Percentiles rank a stretch among this genome's conserved stretches.
Conservation (phyloP, 768 basidiomycete species). For the Hydnum rufescens region DNA sequence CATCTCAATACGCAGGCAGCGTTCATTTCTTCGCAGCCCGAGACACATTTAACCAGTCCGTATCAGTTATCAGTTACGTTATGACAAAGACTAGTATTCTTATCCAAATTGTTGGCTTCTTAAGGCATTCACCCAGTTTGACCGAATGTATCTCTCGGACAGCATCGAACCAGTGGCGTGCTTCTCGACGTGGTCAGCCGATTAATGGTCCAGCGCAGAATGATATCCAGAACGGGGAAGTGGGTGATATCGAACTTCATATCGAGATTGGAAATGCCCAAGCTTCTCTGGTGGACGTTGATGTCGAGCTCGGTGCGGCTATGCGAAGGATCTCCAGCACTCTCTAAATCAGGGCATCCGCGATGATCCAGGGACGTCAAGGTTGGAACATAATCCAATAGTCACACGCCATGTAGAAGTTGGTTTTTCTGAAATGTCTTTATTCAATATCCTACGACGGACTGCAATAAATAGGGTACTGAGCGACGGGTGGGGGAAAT, state of each 20-base stretch:
- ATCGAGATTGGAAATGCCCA: neutral
- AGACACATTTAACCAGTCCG: too few species aligned
- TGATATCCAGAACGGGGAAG: neutral
- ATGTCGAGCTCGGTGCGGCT: neutral
- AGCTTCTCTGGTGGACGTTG: conserved; percentile 1
- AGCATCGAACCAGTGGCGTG: conserved; percentile 1
- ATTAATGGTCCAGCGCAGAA: neutral
- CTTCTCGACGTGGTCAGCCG: neutral
- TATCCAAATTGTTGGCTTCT: neutral
- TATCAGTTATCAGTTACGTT: too few species aligned
- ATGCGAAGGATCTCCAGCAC: neutral
- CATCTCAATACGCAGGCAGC: neutral
- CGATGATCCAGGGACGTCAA: too few species aligned
- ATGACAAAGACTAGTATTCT: too few species aligned
- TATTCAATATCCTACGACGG: too few species aligned
- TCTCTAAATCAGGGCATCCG: too few species aligned
- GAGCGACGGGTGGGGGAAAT: too few species aligned
- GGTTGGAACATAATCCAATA: too few species aligned
- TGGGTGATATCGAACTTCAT: neutral
- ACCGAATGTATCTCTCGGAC: neutral
- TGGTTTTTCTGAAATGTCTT: too few species aligned
- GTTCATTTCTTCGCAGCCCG: neutral
- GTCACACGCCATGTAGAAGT: too few species aligned
- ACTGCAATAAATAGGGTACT: too few species aligned
- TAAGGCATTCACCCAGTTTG: neutral